Conservation (phyloP, 2,329 filamentous ascomycete species). For the Aspergillus hiratsukae region DNA sequence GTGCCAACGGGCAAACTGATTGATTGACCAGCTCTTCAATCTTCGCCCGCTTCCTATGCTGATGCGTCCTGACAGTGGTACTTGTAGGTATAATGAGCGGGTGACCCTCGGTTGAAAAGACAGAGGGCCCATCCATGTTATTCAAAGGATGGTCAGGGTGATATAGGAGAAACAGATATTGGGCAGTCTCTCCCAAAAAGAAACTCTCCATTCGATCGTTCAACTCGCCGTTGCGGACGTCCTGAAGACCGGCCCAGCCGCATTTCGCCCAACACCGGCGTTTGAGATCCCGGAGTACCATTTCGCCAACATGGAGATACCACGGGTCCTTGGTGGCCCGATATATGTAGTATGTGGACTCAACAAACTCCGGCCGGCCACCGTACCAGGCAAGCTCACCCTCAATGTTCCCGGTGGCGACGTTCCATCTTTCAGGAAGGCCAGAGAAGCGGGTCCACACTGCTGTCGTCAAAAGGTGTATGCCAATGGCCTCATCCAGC, state of each 20-base stretch:
- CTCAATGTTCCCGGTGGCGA: conserved; percentile 77
- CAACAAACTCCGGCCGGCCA: conserved; percentile 91
- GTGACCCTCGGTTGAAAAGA: conserved; percentile 95
- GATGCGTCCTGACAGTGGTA: conserved; percentile 12
- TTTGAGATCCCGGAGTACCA: conserved; percentile 85
- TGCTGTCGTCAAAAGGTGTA: conserved; percentile 84
- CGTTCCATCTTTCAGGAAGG: conserved; percentile 89
- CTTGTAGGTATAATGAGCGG: conserved; percentile 74
- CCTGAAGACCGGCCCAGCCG: conserved; percentile 86
- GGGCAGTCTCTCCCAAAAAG: conserved; percentile 92
- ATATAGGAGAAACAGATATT: conserved; percentile 91
- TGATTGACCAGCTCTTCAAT: conserved; percentile 18
- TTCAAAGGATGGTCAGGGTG: conserved; percentile 83
- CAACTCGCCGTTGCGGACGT: conserved; percentile 76
- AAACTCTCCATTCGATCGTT: conserved; percentile 98
- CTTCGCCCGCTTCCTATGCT: conserved; percentile 8
- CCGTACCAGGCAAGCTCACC: conserved; percentile 91
- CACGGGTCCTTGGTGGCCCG: conserved; percentile 89
- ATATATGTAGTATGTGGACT: conserved; percentile 95
- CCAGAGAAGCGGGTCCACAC: conserved; percentile 95
- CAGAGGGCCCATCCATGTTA: conserved; percentile 76
- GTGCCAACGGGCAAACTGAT: conserved; percentile 64
- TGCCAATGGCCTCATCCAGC: conserved; percentile 82
- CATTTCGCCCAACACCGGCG: conserved; percentile 84
- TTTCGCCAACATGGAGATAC: conserved; percentile 94